These are phyloP conservation scores for Tetraselmis striata DNA, from an alignment of 139 green algal species.

Conservation along the genomic window DNA sequence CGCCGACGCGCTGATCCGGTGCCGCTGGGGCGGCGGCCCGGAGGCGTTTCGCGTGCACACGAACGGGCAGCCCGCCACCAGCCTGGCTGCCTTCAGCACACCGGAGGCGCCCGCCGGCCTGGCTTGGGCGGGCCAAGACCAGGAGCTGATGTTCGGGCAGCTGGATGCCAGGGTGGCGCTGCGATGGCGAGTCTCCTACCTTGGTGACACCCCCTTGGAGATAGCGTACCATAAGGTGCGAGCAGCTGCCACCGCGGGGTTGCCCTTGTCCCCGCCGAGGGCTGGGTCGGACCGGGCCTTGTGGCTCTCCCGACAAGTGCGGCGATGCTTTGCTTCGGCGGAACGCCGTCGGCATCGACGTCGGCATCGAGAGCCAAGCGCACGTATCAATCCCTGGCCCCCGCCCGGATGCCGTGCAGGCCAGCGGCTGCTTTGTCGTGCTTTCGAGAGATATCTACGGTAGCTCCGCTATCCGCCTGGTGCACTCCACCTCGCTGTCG, in stretches of 20 bases:
- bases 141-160: background rate
- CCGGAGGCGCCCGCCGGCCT: background rate
- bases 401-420: no score
- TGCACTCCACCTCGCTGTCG: background rate
- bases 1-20: background rate
- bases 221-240: background rate
- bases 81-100: background rate
- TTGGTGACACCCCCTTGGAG: background rate
- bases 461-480: background rate
- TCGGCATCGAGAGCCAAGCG: no score
- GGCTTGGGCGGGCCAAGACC: background rate
- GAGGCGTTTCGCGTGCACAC: background rate
- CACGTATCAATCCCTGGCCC: no score
- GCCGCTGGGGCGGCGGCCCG: no score
- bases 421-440: background rate
- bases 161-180: background rate
- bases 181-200: background rate
- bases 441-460: background rate
- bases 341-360: no score
- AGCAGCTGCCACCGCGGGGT: no score
- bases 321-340: no score
- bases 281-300: no score
- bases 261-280: no score
- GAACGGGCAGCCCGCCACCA: background rate
- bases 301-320: no score